phyloP scores from a whole-genome alignment of 768 basidiomycete species.

The Podaxis mareebaensis region DNA sequence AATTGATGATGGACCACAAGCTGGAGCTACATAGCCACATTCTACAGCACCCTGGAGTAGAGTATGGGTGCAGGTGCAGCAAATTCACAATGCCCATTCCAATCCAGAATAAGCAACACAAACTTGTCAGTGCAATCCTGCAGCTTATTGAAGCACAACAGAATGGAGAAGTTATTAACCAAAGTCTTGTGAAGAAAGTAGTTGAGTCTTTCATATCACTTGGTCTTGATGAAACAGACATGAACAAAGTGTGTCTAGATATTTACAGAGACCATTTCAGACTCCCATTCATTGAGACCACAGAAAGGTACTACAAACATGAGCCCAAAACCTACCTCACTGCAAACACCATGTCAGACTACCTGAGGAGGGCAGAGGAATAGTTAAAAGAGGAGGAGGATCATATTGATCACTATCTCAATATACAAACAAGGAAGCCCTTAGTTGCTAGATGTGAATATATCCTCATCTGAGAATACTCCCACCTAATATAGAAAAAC shows the following conservation, averaged over 20 bases:
- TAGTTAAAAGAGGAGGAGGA: constrained; percentile 93
- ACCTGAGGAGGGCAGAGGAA: constrained; percentile 92
- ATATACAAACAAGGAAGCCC: constrained; percentile 83
- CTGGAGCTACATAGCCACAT: no score
- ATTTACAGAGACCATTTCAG: constrained; percentile 94
- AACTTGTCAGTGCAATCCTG: constrained; percentile 85
- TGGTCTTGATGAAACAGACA: constrained; percentile 88
- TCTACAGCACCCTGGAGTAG: no score
- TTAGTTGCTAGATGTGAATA: constrained; percentile 85
- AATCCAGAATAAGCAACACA: constrained; percentile 78
- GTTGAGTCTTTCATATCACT: constrained; percentile 94
- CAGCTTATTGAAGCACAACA: constrained; percentile 90
- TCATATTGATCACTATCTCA: constrained; percentile 90
- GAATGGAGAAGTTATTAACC: constrained; percentile 92
- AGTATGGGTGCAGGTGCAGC: no score
- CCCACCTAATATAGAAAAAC: constrained; percentile 85
- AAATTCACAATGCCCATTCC: no score
- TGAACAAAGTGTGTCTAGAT: constrained; percentile 89
- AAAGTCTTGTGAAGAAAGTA: constrained; percentile 89
- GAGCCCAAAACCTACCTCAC: constrained; percentile 91
- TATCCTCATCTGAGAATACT: constrained; percentile 86
- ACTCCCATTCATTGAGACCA: constrained; percentile 81
- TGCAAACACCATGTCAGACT: constrained; percentile 88
- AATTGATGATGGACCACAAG: no score
- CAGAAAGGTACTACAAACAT: constrained; percentile 87